Base-by-base conservation (phyloP, 164 flowering plant genomes). In the Dillenia suffruticosa region DNA sequence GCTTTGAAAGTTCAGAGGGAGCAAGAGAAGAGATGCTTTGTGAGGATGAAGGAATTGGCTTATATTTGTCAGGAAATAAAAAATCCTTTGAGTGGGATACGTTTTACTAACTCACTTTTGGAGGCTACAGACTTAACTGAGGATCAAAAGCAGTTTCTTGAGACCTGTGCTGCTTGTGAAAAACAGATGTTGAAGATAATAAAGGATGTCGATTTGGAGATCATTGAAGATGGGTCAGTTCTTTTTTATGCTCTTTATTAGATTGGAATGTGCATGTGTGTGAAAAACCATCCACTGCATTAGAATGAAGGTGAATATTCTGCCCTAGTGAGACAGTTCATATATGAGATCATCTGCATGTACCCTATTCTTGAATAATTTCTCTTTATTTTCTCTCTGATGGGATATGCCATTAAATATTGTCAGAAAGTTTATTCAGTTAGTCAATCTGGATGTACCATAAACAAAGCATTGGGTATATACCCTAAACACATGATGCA, bases 151-250 rank as follows among this genome's bases (percentile, higher is more conserved):
- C 99, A 89, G 82, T 85, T 85, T 65, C 81, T 95, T 56, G 96
- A 91, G 80, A 95, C 96, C 1, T 86, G 88, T 73, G 75, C 80
- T 72, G 96, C 99, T 61, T 95, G 99, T 77, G 94, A 91, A 82
- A 89, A 77, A 80, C 99, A 95, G 72, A 88, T 95, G 81, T 63
- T 68, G 68, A 89, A 78, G 82, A 83, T 95, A 45, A 66, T 95
- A 49, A 68, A 56, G 61, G 96, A 95, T 68, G 76, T 83, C 32
- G 81, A 88, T 75, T 63, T 84, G 57, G 88, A 88, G 51, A 83
- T 70, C 68, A 75, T 95, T 45, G 94, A 90, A 49, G 81, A 88
- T 45, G 92, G 97, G 98, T 93, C 67, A 74, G 86, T 77, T 63
- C 54, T 3, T 49, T 49, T 44, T 57, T 17, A 12, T 12, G 9